phyloP scores from a whole-genome alignment of 78 protist species.

The Cavenderia fasciculata region DNA sequence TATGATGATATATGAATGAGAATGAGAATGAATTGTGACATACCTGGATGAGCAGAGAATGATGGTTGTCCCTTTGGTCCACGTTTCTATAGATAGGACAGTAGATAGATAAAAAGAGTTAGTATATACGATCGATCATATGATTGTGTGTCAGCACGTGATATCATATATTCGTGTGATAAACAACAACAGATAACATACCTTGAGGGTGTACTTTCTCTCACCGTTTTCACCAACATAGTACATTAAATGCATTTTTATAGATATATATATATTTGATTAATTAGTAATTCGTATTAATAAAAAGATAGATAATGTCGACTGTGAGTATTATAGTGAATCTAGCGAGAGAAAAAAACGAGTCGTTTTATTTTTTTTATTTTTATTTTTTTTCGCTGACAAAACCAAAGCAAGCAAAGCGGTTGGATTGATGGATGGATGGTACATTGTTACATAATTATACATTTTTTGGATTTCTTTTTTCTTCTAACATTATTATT shows the following conservation, averaged over 20 bases:
- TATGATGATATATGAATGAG: background rate
- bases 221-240: constrained; percentile 84
- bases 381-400: no score
- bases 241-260: constrained; percentile 89
- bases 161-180: no score
- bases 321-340: no score
- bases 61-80: constrained; percentile 58
- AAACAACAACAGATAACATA: background rate
- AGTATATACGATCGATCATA: background rate
- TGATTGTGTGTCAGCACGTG: background rate
- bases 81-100: constrained; percentile 29
- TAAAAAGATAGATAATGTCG: no score
- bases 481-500: background rate
- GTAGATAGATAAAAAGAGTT: background rate
- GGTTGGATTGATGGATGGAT: no score
- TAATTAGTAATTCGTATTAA: no score
- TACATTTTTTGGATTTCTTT: constrained; percentile 5
- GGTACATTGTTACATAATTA: constrained; percentile 13
- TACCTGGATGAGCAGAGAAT: constrained; percentile 81
- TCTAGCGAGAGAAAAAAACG: no score
- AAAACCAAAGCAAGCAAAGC: no score
- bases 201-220: constrained; percentile 88
- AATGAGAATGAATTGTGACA: background rate
- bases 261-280: background rate
- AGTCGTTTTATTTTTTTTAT: no score